phyloP scores from a whole-genome alignment of 192 early-diverging fungal species.

The Kappamyces sp. region DNA sequence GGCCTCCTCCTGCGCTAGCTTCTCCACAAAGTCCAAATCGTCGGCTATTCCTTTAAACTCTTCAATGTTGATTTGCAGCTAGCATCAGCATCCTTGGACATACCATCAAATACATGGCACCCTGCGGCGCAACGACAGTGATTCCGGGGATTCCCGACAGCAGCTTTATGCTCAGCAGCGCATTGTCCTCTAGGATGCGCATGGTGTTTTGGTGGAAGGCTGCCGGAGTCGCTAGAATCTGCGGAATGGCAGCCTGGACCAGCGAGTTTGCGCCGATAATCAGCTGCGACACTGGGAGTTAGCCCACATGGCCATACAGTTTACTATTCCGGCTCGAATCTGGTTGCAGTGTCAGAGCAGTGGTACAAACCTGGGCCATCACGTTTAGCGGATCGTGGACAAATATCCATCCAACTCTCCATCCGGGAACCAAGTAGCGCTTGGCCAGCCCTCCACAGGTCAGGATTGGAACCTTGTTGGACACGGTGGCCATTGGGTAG shows the following conservation, averaged over 20 bases:
- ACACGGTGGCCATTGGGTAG: slow-evolving; percentile 51
- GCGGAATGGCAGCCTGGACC: slow-evolving; percentile 70
- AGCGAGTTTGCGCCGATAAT: slow-evolving; percentile 78
- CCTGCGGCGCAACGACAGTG: slow-evolving; percentile 74
- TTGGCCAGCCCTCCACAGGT: slow-evolving; percentile 83
- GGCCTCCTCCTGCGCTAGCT: slow-evolving; percentile 74
- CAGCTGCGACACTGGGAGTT: slow-evolving; percentile 54
- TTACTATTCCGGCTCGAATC: slow-evolving; percentile 66
- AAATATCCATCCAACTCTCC: slow-evolving; percentile 81
- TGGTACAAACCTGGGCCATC: slow-evolving; percentile 33
- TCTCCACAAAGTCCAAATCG: slow-evolving; percentile 78
- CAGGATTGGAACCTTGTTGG: slow-evolving; percentile 75
- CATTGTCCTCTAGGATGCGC: slow-evolving; percentile 63
- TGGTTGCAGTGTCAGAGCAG: slow-evolving; percentile 25
- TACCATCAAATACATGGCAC: slow-evolving; percentile 90
- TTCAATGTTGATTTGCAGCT: slow-evolving; percentile 57
- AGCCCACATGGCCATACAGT: slow-evolving; percentile 5
- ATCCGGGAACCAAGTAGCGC: slow-evolving; percentile 86
- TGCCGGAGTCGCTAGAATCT: slow-evolving; percentile 70
- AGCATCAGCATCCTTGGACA: background rate
- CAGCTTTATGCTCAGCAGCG: slow-evolving; percentile 54
- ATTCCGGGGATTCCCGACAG: slow-evolving; percentile 66
- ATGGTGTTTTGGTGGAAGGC: slow-evolving; percentile 65
- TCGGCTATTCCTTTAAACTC: slow-evolving; percentile 66
- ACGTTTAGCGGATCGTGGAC: slow-evolving; percentile 64